These are phyloP conservation scores for Pistacia atlantica DNA, from an alignment of 345 rosid genomes.

Conservation along the genomic window DNA sequence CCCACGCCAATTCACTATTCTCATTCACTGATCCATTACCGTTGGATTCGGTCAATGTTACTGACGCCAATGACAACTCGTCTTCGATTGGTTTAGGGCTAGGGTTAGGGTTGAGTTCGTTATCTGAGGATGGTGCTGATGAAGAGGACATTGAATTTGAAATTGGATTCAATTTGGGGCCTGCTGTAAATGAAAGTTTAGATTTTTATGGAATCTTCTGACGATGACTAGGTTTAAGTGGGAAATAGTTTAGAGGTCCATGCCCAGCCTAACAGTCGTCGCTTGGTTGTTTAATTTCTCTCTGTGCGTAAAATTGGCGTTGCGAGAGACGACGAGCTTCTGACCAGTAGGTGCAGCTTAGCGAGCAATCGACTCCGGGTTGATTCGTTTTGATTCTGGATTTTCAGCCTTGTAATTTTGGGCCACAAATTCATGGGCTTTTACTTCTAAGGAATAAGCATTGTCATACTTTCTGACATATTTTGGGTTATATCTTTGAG, in stretches of 20 bases:
- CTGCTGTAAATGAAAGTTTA: too few relatives aligned
- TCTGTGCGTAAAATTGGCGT: background rate
- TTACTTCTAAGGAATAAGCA: background rate
- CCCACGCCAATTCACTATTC: constrained; percentile 26
- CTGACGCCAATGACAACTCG: constrained; percentile 23
- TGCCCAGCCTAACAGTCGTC: constrained; percentile 11
- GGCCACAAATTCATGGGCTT: background rate
- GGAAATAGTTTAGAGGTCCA: background rate
- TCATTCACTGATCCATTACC: constrained; percentile 11
- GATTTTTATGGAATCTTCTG: constrained; percentile 1
- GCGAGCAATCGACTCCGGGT: background rate
- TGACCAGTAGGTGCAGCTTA: constrained; percentile 16
- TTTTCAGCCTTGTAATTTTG: background rate
- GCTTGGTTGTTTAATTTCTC: background rate
- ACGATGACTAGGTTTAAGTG: background rate
- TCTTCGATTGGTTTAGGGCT: constrained; percentile 16
- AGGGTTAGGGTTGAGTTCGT: constrained; percentile 18
- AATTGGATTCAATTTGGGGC: background rate
- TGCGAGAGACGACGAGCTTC: background rate
- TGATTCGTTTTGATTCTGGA: background rate
- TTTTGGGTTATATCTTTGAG: background rate
- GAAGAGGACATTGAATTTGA: constrained; percentile 18
- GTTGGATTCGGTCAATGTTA: constrained; percentile 15
- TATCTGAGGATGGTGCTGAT: constrained; percentile 22
- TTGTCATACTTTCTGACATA: too few relatives aligned